Conservation (phyloP, 352 stramenopile genomes). For the Globisporangium mamillatum region DNA sequence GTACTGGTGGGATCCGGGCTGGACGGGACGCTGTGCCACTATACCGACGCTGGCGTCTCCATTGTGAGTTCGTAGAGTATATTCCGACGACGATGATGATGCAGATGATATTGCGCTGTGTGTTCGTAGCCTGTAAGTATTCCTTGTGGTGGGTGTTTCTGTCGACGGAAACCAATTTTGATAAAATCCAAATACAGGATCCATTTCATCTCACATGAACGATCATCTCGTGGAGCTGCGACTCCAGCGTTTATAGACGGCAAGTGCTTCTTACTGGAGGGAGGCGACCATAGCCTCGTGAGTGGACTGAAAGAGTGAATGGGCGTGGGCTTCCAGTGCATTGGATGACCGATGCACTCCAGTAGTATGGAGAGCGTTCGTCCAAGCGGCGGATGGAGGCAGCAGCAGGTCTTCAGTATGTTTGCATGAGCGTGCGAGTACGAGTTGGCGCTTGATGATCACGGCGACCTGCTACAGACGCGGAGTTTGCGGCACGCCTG, state of each 20-base stretch:
- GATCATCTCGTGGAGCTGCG: neutral
- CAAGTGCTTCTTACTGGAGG: neutral
- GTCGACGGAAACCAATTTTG: neutral
- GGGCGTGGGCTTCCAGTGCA: no score
- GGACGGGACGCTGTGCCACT: constrained; percentile 26
- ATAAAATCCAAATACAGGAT: neutral
- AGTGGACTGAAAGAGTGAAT: no score
- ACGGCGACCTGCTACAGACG: no score
- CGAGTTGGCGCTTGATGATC: no score
- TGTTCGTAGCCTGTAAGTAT: neutral
- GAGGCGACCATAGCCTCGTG: neutral
- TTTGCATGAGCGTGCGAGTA: no score
- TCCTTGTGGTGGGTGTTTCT: neutral
- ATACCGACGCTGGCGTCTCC: constrained; percentile 25
- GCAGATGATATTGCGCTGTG: neutral
- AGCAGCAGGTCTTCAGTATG: no score
- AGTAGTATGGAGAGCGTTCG: no score
- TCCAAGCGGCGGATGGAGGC: no score
- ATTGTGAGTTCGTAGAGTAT: constrained; percentile 20
- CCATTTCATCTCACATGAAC: neutral
- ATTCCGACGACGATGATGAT: neutral
- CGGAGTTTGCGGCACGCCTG: no score
- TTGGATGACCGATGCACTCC: no score
- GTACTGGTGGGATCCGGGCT: constrained; percentile 28
- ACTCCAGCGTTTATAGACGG: no score